A percentile compares a stretch with the other conserved stretches of the same genome.
These are phyloP conservation scores for Cajanus cajan DNA, from an alignment of 306 rosid species.

Conservation along the genomic window DNA sequence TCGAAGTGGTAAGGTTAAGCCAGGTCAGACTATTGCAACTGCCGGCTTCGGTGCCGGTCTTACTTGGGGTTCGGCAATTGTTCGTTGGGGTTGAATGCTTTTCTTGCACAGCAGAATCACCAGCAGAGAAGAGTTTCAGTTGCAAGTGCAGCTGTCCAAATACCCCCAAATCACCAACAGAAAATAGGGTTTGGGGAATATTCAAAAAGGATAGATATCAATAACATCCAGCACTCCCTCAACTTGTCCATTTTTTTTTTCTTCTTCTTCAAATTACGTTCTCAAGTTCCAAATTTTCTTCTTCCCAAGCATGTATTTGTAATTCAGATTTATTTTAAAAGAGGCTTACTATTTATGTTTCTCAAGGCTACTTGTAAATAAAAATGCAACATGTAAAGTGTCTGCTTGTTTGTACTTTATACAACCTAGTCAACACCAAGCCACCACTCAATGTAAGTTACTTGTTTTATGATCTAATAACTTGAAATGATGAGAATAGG, in stretches of 20 bases:
- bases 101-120: neutral
- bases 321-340: slow-evolving; percentile 30
- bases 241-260: neutral
- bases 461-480: neutral
- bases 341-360: slow-evolving; percentile 35
- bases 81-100: slow-evolving; percentile 76
- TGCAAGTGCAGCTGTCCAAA: slow-evolving; percentile 29
- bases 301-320: slow-evolving; percentile 25
- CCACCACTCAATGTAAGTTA: neutral
- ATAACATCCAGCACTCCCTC: slow-evolving; percentile 28
- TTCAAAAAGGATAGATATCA: slow-evolving; percentile 19
- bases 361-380: slow-evolving; percentile 22
- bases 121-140: neutral
- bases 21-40: slow-evolving; percentile 80
- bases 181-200: slow-evolving; percentile 7
- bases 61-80: slow-evolving; percentile 88
- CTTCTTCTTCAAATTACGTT: neutral
- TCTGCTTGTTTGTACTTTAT: slow-evolving; percentile 27
- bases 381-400: slow-evolving; percentile 26
- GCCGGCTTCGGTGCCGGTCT: slow-evolving; percentile 98
- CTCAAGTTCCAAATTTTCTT: slow-evolving; percentile 20
- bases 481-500: neutral
- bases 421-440: slow-evolving; percentile 1
- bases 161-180: slow-evolving; percentile 9
- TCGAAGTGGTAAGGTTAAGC: slow-evolving; percentile 71